Base-by-base conservation (phyloP, 768 basidiomycete genomes). In the Xerocomellus dryophilus region DNA sequence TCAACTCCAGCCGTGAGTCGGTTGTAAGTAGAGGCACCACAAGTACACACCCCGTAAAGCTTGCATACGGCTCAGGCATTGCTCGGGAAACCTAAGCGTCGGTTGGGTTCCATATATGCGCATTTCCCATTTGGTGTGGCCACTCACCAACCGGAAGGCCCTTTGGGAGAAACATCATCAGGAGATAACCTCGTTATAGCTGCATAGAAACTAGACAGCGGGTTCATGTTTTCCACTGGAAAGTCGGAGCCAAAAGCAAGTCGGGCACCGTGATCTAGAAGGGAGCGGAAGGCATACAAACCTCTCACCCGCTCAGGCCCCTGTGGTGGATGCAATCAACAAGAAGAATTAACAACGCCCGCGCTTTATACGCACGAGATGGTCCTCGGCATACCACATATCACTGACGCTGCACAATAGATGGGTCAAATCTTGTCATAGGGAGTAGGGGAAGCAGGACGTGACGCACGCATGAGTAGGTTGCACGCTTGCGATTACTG, bases 401-500 rank as follows among this genome's bases (percentile, higher is more conserved):
- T 92, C 90, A 58, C 86, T 88, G 57, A 80, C 86, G 49, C 86
- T 88, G 61, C 53, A 41, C 29, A 21, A 21, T 20, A 43, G 34
- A 25, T 39, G 27, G 14, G 7, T n/a, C 43, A 36, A 43, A 43
- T 7, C 27, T 49, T n/a, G 41, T 53, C 54, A 42, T 20, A 32
- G 25, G 23, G 14, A 40, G 25, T 20, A 38, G 20, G 27, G 39
- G 54, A 46, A n/a, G 34, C 2, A 25, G 15, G 10, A 23, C 7
- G 35, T 41, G 29, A 38, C 88, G 65, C 65, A 92, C 81, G 81
- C 90, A 74, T 96, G 93, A 5, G 90, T 93, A 15, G 93, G 93
- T 67, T 96, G 93, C 11, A 94, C 78, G 63, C 90, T 93, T n/a
- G 88, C 91, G 62, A 96, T 94, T 35, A 95, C 90, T 93, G 60